phyloP scores from a whole-genome alignment of 352 stramenopile genomes.

The Pythium brachiatum region DNA sequence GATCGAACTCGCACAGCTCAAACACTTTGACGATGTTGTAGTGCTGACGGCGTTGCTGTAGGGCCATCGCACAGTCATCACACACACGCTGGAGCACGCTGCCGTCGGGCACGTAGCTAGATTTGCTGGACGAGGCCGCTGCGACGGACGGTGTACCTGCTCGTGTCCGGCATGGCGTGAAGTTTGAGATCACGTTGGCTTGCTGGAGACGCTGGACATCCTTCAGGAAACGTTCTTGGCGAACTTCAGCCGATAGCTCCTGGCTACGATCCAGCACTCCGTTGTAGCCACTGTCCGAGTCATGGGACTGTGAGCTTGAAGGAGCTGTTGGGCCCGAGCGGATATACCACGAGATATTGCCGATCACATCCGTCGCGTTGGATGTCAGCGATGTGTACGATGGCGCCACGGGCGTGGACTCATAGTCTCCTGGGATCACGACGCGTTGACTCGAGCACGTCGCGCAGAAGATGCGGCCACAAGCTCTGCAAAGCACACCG shows the following conservation, averaged over 20 bases:
- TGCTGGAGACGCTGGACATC: constrained; percentile 66
- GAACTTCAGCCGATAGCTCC: constrained; percentile 34
- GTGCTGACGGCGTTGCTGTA: constrained; percentile 80
- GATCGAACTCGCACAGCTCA: constrained; percentile 76
- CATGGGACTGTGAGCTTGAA: background rate
- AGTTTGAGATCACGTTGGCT: constrained; percentile 63
- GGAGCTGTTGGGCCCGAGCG: constrained; percentile 35
- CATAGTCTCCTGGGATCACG: constrained; percentile 77
- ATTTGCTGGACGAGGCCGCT: constrained; percentile 32
- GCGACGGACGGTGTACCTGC: constrained; percentile 26
- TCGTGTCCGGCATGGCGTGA: constrained; percentile 55
- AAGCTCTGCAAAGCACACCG: constrained; percentile 51
- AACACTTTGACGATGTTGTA: constrained; percentile 87
- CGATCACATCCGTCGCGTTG: constrained; percentile 75
- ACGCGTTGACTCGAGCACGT: constrained; percentile 79
- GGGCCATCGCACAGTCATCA: constrained; percentile 73
- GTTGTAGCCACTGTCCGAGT: constrained; percentile 20
- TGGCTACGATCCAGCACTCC: constrained; percentile 30
- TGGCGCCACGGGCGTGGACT: constrained; percentile 64
- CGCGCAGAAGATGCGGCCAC: constrained; percentile 80
- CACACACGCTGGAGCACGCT: constrained; percentile 81
- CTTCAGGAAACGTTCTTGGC: constrained; percentile 71
- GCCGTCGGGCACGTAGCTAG: constrained; percentile 53
- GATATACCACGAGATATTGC: constrained; percentile 83
- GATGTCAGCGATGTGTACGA: constrained; percentile 62